These are phyloP conservation scores for Pseudonitzschia multiseries DNA, from an alignment of 108 stramenopile species.

Conservation along the genomic window DNA sequence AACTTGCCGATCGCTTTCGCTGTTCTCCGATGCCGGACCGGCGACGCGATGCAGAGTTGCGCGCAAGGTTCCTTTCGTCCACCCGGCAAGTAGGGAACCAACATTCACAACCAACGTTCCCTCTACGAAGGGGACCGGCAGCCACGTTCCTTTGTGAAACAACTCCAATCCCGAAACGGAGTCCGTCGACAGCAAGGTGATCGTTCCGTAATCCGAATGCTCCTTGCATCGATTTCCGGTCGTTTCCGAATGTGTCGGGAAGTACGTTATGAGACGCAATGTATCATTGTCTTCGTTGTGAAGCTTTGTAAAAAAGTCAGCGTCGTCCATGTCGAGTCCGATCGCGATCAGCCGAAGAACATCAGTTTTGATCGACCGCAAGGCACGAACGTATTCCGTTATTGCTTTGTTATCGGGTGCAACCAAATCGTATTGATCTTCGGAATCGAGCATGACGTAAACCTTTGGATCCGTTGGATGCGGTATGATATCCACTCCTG, in stretches of 20 bases:
- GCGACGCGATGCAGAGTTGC: constrained; percentile 76
- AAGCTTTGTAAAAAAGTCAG: constrained; percentile 41
- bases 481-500: constrained; percentile 28
- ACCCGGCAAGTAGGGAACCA: constrained; percentile 54
- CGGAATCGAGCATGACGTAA: constrained; percentile 53
- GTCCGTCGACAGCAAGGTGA: constrained; percentile 64
- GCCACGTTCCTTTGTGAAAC: constrained; percentile 49
- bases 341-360: constrained; percentile 51
- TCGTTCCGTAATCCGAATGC: constrained; percentile 74
- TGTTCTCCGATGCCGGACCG: constrained; percentile 29
- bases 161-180: constrained; percentile 60
- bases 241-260: constrained; percentile 14
- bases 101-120: constrained; percentile 66
- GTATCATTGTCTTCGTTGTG: constrained; percentile 55
- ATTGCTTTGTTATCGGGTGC: constrained; percentile 17
- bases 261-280: constrained; percentile 56
- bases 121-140: constrained; percentile 50
- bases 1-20: not conserved
- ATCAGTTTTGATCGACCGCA: constrained; percentile 41
- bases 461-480: constrained; percentile 72
- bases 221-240: constrained; percentile 70
- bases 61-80: constrained; percentile 50
- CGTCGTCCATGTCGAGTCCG: constrained; percentile 46
- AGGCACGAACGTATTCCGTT: constrained; percentile 46
- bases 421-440: constrained; percentile 4